phyloP scores from a whole-genome alignment of 345 rosid species.

The Bruguiera gymnorhiza region DNA sequence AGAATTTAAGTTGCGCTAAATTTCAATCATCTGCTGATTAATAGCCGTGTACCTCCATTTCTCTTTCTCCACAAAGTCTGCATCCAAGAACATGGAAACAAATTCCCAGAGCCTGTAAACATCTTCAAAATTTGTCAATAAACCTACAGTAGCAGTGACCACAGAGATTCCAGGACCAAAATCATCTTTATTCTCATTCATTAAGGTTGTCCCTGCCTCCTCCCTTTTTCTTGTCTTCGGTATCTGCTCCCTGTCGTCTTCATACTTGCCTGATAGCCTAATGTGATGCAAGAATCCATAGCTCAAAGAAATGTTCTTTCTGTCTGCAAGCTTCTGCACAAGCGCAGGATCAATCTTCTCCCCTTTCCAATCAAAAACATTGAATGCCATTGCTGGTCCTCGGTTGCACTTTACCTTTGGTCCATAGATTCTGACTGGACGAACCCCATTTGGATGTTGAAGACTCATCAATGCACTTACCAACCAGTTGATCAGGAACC shows the following conservation, averaged over 20 bases:
- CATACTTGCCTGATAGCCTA: constrained; percentile 28
- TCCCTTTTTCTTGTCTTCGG: constrained; percentile 21
- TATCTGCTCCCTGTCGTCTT: constrained; percentile 28
- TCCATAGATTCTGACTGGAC: constrained; percentile 63
- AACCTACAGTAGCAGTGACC: constrained; percentile 59
- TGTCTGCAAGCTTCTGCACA: constrained; percentile 74
- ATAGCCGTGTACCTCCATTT: constrained; percentile 79
- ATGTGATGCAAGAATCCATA: constrained; percentile 45
- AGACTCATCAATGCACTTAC: constrained; percentile 64
- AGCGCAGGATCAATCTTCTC: constrained; percentile 58
- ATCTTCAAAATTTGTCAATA: constrained; percentile 78
- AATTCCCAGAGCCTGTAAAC: constrained; percentile 71
- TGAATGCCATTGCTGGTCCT: constrained; percentile 71
- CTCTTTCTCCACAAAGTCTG: constrained; percentile 92
- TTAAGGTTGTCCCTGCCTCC: constrained; percentile 4
- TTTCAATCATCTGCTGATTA: constrained; percentile 54
- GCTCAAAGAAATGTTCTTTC: constrained; percentile 56
- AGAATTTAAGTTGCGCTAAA: constrained; percentile 24
- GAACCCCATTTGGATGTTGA: constrained; percentile 48
- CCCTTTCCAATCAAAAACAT: constrained; percentile 89
- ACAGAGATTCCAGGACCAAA: constrained; percentile 36
- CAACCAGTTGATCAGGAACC: constrained; percentile 69
- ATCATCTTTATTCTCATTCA: constrained; percentile 16
- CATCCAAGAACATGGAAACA: constrained; percentile 75
- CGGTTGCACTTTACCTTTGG: constrained; percentile 48